Evolutionary conservation across 176 grass and related monocot species (phyloP).

Genomic region (Carex scoparia): DNA sequence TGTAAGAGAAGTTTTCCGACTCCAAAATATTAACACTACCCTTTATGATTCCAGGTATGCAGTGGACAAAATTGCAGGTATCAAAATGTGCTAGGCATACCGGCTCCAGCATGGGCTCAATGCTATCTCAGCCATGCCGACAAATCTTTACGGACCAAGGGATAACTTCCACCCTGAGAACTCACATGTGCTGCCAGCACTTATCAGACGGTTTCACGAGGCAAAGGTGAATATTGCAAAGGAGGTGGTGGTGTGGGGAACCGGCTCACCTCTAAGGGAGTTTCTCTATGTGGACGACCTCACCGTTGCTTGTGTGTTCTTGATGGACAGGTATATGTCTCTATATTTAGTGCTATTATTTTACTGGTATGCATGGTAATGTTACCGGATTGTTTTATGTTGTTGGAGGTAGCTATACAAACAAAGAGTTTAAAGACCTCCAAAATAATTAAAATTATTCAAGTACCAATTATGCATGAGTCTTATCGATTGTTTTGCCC

Average conservation of each 20-base stretch:
- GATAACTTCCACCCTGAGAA: slow-evolving; percentile 58
- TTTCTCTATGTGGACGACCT: slow-evolving; percentile 63
- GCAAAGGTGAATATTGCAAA: slow-evolving; percentile 35
- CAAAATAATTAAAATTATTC: neutral
- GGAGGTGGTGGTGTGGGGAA: slow-evolving; percentile 69
- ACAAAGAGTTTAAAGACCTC: neutral
- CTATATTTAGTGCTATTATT: neutral
- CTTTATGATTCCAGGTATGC: slow-evolving; percentile 34
- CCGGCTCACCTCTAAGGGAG: slow-evolving; percentile 48
- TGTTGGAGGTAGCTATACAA: neutral
- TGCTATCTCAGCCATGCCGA: slow-evolving; percentile 49
- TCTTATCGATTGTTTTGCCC: neutral
- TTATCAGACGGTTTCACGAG: slow-evolving; percentile 71
- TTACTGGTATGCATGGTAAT: slow-evolving; percentile 12
- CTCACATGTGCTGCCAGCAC: slow-evolving; percentile 57
- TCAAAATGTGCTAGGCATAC: slow-evolving; percentile 52
- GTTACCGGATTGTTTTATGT: neutral
- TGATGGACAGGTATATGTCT: slow-evolving; percentile 13
- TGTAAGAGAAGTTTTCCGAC: neutral
- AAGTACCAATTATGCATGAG: neutral
- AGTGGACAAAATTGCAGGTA: slow-evolving; percentile 45
- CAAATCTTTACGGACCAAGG: slow-evolving; percentile 39
- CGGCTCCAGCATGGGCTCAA: slow-evolving; percentile 44
- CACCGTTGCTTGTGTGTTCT: slow-evolving; percentile 19
- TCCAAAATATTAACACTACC: neutral